A percentile compares a stretch with the other conserved stretches of the same genome.
phyloP scores from a whole-genome alignment of 495 filamentous ascomycete genomes.

The Aspergillus funiculosus region DNA sequence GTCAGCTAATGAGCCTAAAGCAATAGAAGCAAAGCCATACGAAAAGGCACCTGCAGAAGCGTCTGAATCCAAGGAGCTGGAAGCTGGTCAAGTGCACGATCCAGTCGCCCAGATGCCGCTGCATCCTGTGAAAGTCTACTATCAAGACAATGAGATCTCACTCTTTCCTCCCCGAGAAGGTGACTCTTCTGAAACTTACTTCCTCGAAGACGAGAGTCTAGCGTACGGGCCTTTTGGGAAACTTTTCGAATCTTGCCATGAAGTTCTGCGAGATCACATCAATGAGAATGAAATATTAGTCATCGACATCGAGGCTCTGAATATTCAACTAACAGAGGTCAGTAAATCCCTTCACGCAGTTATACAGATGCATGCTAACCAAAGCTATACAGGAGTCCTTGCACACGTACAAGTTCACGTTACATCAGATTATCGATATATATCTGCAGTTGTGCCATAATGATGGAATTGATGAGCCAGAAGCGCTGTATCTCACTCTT shows the following conservation, averaged over 20 bases:
- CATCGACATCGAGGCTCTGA: constrained; percentile 60
- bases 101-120: constrained; percentile 18
- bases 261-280: constrained; percentile 62
- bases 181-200: constrained; percentile 63
- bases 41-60: constrained; percentile 13
- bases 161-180: constrained; percentile 62
- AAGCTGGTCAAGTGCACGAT: constrained; percentile 1
- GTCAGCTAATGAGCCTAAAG: constrained; percentile 3
- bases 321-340: constrained; percentile 69
- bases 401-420: constrained; percentile 37
- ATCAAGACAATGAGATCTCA: constrained; percentile 61
- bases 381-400: constrained; percentile 38
- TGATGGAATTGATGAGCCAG: constrained; percentile 49
- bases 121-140: constrained; percentile 56
- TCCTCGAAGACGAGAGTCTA: constrained; percentile 62
- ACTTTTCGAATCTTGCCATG: constrained; percentile 60
- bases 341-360: constrained; percentile 18
- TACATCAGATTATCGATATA: constrained; percentile 53
- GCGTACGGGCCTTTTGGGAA: constrained; percentile 51
- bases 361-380: constrained; percentile 25
- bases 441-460: constrained; percentile 54
- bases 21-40: constrained; percentile 4
- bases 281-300: constrained; percentile 61
- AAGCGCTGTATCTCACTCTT: constrained; percentile 53
- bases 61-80: constrained; percentile 13